phyloP scores from a whole-genome alignment of 2,329 filamentous ascomycete genomes.

The Xylaria multiplex region DNA sequence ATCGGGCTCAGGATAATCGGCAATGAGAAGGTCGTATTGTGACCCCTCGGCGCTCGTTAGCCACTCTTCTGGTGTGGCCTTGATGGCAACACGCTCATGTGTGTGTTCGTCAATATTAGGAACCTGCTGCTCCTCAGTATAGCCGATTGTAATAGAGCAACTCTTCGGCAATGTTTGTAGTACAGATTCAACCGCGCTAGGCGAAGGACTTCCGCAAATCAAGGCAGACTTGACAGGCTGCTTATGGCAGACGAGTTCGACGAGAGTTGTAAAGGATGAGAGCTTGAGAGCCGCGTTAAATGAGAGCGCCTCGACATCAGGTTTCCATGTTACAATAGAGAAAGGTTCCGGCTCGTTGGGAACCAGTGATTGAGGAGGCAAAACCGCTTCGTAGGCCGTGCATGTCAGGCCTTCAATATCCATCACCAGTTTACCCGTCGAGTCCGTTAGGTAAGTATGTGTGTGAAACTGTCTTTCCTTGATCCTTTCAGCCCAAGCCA shows the following conservation, averaged over 20 bases:
- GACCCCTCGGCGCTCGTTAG: slow-evolving; percentile 5
- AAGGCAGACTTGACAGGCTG: slow-evolving; percentile 25
- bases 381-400: slow-evolving; percentile 42
- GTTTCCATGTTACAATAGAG: slow-evolving; percentile 36
- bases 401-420: slow-evolving; percentile 40
- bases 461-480: slow-evolving; percentile 39
- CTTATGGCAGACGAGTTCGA: slow-evolving; percentile 33
- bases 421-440: slow-evolving; percentile 35
- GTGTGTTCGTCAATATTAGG: slow-evolving; percentile 18
- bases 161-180: slow-evolving; percentile 14
- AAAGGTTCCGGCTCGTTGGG: slow-evolving; percentile 31
- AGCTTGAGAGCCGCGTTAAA: background rate
- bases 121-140: slow-evolving; percentile 16
- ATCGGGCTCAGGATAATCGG: slow-evolving; percentile 22
- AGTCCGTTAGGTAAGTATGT: slow-evolving; percentile 32
- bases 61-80: slow-evolving; percentile 27
- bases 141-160: slow-evolving; percentile 29
- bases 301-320: slow-evolving; percentile 16
- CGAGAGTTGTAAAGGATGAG: slow-evolving; percentile 9
- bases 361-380: slow-evolving; percentile 30
- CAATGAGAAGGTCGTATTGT: slow-evolving; percentile 30
- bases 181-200: slow-evolving; percentile 3
- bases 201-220: slow-evolving; percentile 24
- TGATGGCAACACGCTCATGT: slow-evolving; percentile 23
- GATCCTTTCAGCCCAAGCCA: slow-evolving; percentile 34